Evolutionary conservation across 2,329 filamentous ascomycete genomes (phyloP).

Genomic region (Cyphellophora attinorum): DNA sequence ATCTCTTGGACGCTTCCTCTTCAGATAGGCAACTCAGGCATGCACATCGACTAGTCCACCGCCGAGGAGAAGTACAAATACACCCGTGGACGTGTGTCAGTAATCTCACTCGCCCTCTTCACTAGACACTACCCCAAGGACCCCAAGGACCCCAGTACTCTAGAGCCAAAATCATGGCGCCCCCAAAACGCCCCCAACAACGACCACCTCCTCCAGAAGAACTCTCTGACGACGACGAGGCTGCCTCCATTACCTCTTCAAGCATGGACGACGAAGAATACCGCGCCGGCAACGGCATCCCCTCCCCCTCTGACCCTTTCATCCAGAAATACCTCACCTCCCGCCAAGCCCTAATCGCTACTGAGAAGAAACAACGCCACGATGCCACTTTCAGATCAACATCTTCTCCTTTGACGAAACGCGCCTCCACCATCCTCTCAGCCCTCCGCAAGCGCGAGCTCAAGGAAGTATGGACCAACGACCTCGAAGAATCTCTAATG

Average conservation of each 20-base stretch:
- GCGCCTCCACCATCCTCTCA: constrained; percentile 70
- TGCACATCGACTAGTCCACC: too few relatives aligned
- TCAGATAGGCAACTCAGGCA: too few relatives aligned
- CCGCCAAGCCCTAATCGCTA: constrained; percentile 62
- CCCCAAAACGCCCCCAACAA: neutral
- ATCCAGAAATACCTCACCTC: constrained; percentile 73
- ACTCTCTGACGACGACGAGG: constrained; percentile 12
- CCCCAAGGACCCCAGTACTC: too few relatives aligned
- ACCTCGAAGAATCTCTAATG: constrained; percentile 61
- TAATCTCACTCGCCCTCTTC: too few relatives aligned
- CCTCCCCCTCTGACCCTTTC: constrained; percentile 57
- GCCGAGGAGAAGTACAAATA: too few relatives aligned
- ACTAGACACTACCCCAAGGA: too few relatives aligned
- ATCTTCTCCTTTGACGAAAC: constrained; percentile 67
- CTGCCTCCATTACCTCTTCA: too few relatives aligned
- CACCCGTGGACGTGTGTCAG: too few relatives aligned
- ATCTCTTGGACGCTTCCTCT: too few relatives aligned
- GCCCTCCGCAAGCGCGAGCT: constrained; percentile 72
- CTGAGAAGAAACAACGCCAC: constrained; percentile 75
- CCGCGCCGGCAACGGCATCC: constrained; percentile 33
- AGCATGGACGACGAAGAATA: too few relatives aligned
- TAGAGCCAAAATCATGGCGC: too few relatives aligned
- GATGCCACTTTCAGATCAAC: constrained; percentile 63
- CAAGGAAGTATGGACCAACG: constrained; percentile 63
- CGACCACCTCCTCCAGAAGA: constrained; percentile 3